phyloP scores from a whole-genome alignment of 2,329 filamentous ascomycete genomes.

The Claviceps africana region DNA sequence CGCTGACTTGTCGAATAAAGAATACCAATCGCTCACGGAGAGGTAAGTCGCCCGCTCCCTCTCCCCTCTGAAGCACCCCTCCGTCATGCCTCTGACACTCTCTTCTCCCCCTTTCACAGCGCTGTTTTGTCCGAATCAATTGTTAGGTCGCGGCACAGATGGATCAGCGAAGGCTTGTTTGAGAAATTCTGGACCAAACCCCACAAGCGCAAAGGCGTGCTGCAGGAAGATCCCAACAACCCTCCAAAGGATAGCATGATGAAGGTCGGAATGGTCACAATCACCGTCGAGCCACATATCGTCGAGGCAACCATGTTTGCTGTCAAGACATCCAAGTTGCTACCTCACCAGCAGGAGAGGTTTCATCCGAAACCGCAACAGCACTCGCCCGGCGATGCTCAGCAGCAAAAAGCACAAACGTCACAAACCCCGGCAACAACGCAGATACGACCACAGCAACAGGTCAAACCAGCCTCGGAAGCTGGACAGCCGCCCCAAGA shows the following conservation, averaged over 20 bases:
- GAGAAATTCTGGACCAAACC: constrained; percentile 70
- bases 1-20: constrained; percentile 44
- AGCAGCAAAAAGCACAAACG: constrained; percentile 7
- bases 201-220: constrained; percentile 48
- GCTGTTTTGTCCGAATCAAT: constrained; percentile 64
- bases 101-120: constrained; percentile 26
- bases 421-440: neutral
- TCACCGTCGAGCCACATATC: constrained; percentile 67
- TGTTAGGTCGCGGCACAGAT: constrained; percentile 56
- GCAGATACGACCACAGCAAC: constrained; percentile 12
- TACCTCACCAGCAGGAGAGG: constrained; percentile 19
- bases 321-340: constrained; percentile 49
- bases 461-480: neutral
- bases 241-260: constrained; percentile 58
- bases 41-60: constrained; percentile 32
- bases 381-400: constrained; percentile 8
- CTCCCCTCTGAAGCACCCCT: neutral
- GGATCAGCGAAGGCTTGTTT: constrained; percentile 59
- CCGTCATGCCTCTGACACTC: neutral
- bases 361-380: constrained; percentile 7
- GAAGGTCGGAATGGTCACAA: constrained; percentile 57
- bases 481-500: neutral
- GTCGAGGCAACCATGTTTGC: constrained; percentile 63
- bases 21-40: constrained; percentile 62
- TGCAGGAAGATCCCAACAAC: constrained; percentile 51